Conservation (phyloP, 805 yeast genomes). For the Pichia phayaonensis region DNA sequence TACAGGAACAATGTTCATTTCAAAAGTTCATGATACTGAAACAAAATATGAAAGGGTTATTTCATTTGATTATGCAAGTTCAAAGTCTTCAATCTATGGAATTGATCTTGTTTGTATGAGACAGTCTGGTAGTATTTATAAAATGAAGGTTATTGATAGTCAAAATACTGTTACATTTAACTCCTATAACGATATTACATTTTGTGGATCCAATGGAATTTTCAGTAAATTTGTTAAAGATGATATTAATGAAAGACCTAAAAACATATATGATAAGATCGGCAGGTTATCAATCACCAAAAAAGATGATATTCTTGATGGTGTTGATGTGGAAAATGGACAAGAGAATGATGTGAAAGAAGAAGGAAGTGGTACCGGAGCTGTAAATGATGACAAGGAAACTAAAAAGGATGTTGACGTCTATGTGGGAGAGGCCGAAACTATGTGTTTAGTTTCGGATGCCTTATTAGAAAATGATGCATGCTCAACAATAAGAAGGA, state of each 20-base stretch:
- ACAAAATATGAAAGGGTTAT: constrained; percentile 77
- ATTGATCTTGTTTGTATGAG: constrained; percentile 79
- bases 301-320: background rate
- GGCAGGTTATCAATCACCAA: background rate
- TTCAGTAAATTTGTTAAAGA: constrained; percentile 36
- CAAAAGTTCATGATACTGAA: constrained; percentile 64
- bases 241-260: background rate
- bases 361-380: background rate
- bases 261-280: background rate
- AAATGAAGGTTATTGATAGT: constrained; percentile 67
- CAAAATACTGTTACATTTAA: constrained; percentile 57
- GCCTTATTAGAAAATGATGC: constrained; percentile 59
- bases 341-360: background rate
- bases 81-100: constrained; percentile 37
- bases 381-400: background rate
- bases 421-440: constrained; percentile 20
- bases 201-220: constrained; percentile 53
- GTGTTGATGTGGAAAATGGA: background rate
- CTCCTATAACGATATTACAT: constrained; percentile 57
- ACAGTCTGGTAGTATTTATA: constrained; percentile 80
- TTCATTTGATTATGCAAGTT: constrained; percentile 77
- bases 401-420: constrained; percentile 10
- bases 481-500: constrained; percentile 57
- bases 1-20: constrained; percentile 60
- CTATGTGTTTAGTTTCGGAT: constrained; percentile 18